Evolutionary conservation across 164 flowering plant species (phyloP), one percentile per base, ranked within the genome.

Genomic region (Echeveria elegans): DNA sequence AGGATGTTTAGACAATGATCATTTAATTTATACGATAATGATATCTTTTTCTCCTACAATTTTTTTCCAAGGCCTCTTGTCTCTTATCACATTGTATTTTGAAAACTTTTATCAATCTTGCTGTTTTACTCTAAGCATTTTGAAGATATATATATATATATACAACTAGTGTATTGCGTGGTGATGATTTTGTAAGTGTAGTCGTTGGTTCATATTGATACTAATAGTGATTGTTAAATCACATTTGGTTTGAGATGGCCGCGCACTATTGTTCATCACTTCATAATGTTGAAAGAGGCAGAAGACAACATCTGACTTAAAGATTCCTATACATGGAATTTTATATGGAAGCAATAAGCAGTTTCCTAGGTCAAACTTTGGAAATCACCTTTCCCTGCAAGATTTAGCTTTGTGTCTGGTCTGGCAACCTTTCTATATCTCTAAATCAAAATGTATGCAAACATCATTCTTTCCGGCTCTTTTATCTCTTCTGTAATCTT

Each of bases 281-380:
- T 64, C 43, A 68, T 24, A 60, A 41, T 60, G 34, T 72, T 31
- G 34, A 47, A 69, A 66, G 72, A 72, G 70, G 72, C 74, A 77
- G 70, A 61, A 18, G 56, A 68, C 59, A 69, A 48, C 72, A 72
- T 69, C 80, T 76, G 72, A 71, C 75, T 64, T 65, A 30, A 70
- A 73, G 83, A 78, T 76, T 78, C 81, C 77, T 69, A 26, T 53
- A 10, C 28, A 23, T 38, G 19, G 63, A 48, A 62, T 79, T 68
- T 75, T 72, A 68, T 77, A 56, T 60, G 21, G 48, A 21, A 43
- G 40, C 60, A 74, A 68, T 64, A 70, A 75, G 65, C 50, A 56
- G 31, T 64, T 69, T 59, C 40, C 59, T 32, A 69, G 72, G 81
- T 75, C 81, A 78, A 78, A 75, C 67, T 45, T 68, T 61, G 68